Evolutionary conservation across 1,284 basidiomycete species (phyloP), one percentile per base, ranked within the genome.

Genomic region (Ceratobasidium sp.): DNA sequence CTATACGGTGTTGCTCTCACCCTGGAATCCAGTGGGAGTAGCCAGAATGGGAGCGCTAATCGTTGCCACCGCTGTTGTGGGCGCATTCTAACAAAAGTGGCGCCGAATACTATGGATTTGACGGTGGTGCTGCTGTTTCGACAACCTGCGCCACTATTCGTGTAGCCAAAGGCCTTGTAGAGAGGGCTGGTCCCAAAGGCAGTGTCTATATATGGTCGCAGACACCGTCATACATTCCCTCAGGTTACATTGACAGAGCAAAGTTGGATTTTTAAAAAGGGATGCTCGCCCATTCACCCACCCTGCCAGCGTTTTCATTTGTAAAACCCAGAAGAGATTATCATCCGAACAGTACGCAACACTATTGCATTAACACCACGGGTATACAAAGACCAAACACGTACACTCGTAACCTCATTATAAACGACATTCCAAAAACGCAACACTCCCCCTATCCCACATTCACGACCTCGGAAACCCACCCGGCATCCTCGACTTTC

Each of bases 401-500:
- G 59, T 62, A 62, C 35, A 23, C 7, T 62, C 59, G 35, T 62
- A 62, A 62, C 6, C 12, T 62, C 59, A 20, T 62, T 16, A 38
- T 8, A 38, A 33, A 62, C 30, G 14, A 35, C 33, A 62, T 14
- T 62, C 59, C 59, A 38, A 38, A 8, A 14, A 27, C 18, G 10
- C 55, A 1, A 57, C 20, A 38, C 33, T 38, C 59, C 30, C 27
- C 10, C 16, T 35, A 7, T 57, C 20, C 27, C 2, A 46, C 35
- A 64, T 20, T 50, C n/a, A 50, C 18, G 71, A 74, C 46, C 78
- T 71, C 23, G 84, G 82, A 79, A 90, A 90, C 6, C 88, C 88
- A 3, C 89, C 89, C 16, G 90, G 89, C 81, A 90, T 87, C 8
- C 83, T 81, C 81, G 88, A 87, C 82, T 88, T 85, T 78, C 91